Conservation (phyloP, 257 asterid species). For the Nicotiana sylvestris region DNA sequence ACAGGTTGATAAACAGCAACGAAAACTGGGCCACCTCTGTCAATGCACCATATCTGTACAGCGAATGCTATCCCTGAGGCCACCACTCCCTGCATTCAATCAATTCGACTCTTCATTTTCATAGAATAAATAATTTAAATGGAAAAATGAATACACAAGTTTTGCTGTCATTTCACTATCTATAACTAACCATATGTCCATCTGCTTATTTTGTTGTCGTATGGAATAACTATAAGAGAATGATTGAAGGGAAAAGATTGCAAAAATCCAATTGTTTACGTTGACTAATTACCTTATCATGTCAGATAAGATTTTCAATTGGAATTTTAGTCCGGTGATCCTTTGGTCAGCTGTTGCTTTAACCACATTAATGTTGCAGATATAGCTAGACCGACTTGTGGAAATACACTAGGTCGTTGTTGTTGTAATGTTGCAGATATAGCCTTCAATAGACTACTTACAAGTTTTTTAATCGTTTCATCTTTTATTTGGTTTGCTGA, state of each 20-base stretch:
- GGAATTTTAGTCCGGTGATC: neutral
- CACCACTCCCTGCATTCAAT: slow-evolving; percentile 80
- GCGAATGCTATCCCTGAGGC: slow-evolving; percentile 99
- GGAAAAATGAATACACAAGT: neutral
- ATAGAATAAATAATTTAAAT: neutral
- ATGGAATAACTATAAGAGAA: neutral
- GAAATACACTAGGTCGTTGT: no score
- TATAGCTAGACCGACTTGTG: no score
- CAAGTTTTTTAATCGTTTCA: no score
- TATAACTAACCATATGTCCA: slow-evolving; percentile 22
- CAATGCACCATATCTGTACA: slow-evolving; percentile 99
- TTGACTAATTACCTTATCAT: neutral
- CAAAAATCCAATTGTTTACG: neutral
- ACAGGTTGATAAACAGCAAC: slow-evolving; percentile 99
- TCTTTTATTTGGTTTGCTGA: no score
- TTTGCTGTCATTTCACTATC: slow-evolving; percentile 20
- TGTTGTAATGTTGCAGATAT: no score
- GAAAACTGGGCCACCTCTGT: slow-evolving; percentile 96
- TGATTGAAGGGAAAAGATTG: neutral
- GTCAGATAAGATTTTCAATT: neutral
- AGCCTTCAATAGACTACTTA: no score
- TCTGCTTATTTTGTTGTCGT: slow-evolving; percentile 9
- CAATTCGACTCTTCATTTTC: neutral
- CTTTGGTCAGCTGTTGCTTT: neutral
- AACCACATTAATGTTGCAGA: no score